Base-by-base conservation (phyloP, 208 protist species). In the Trypanosoma avium region DNA sequence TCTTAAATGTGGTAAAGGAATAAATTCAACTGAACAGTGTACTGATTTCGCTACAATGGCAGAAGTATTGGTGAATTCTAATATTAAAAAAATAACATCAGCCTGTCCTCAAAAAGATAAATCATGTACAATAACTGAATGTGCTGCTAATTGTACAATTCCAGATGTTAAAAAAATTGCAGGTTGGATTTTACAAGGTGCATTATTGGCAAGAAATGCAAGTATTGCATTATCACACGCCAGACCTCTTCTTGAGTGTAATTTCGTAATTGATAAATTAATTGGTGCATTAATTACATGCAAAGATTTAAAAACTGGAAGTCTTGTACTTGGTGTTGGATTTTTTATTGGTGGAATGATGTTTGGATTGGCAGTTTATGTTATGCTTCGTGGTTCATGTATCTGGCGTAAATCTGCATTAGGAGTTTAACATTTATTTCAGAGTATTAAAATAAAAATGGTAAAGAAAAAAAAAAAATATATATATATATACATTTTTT, bases 281-380 rank as follows among this genome's bases (percentile, higher is more conserved):
- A 56, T 69, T 40, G 79, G 58, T 43, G 76, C 72, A 8, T 54
- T 90, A 3, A 73, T 10, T 3, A 62, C 26, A 19, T 62, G 57
- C 33, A 38, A 50, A 27, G 57, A 50, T 32, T 24, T 62, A 4
- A n/a, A 24, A 10, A 24, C 17, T n/a, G 24, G 40, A 21, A 12
- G 22, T 21, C 6, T 50, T 40, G 86, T 90, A 75, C 62, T 90
- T 6, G 84, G 69, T 42, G 52, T 61, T 21, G 82, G 83, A 49
- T 90, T 90, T 73, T 90, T 93, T 70, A 67, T 90, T 19, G 86
- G 82, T 17, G 47, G 81, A 7, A 56, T 93, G 26, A 90, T 86
- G 74, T 93, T 86, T 57, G 68, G 82, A 21, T 29, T 86, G 0
- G 73, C 73, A 45, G 71, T 90, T 52, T 90, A 84, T 64, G 54